Percentiles rank a stretch among this genome's conserved stretches.
Conservation (phyloP, 495 filamentous ascomycete species). For the Penicillium pulvis region DNA sequence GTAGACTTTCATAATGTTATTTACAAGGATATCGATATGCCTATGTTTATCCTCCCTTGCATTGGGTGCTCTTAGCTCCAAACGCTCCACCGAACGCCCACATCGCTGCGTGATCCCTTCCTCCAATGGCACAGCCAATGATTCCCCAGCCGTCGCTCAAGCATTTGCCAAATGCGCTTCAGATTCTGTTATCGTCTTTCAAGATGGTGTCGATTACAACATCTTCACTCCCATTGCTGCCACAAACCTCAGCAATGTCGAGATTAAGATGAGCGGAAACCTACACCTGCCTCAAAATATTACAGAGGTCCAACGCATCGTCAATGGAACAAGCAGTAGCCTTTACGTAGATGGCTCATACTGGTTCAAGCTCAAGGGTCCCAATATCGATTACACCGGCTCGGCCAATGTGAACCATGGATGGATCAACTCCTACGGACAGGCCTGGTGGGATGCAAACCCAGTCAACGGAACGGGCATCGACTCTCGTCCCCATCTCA, state of each 20-base stretch:
- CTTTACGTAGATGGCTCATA: slow-evolving; percentile 18
- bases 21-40: slow-evolving; percentile 3
- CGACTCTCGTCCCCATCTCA: slow-evolving; percentile 37
- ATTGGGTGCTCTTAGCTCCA: slow-evolving; percentile 10
- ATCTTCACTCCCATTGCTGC: slow-evolving; percentile 39
- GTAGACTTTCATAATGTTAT: slow-evolving; percentile 9
- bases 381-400: slow-evolving; percentile 36
- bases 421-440: slow-evolving; percentile 49
- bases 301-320: slow-evolving; percentile 33
- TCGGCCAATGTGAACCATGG: slow-evolving; percentile 34
- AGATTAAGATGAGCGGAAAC: slow-evolving; percentile 42
- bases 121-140: slow-evolving; percentile 36
- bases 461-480: slow-evolving; percentile 37
- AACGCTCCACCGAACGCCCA: slow-evolving; percentile 14
- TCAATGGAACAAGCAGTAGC: slow-evolving; percentile 26
- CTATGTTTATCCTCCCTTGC: slow-evolving; percentile 8
- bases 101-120: slow-evolving; percentile 23
- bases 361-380: slow-evolving; percentile 40
- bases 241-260: slow-evolving; percentile 42
- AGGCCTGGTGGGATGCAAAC: slow-evolving; percentile 49
- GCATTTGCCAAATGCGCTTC: slow-evolving; percentile 36
- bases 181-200: slow-evolving; percentile 38
- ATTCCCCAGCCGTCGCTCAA: slow-evolving; percentile 32
- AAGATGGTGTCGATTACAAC: slow-evolving; percentile 41
- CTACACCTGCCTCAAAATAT: slow-evolving; percentile 43